These are phyloP conservation scores for Colletotrichum lentis DNA, from an alignment of 2,329 filamentous ascomycete genomes.

Conservation along the genomic window DNA sequence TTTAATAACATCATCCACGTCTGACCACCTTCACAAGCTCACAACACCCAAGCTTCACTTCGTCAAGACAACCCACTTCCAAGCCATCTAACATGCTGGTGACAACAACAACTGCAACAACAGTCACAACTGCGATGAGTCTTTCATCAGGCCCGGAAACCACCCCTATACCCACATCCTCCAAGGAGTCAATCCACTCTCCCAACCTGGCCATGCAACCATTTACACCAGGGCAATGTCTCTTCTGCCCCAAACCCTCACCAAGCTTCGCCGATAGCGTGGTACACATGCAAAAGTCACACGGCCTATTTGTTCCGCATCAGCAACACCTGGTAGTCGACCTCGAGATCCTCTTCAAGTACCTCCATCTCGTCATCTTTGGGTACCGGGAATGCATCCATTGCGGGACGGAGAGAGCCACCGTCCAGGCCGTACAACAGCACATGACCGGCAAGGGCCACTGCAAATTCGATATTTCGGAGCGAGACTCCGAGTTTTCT, in stretches of 20 bases:
- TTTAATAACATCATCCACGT: not conserved
- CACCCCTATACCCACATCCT: not conserved
- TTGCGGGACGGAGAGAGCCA: slow-evolving; percentile 55
- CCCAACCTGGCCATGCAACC: not conserved
- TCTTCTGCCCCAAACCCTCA: slow-evolving; percentile 52
- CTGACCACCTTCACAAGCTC: too few species aligned
- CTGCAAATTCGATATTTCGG: slow-evolving; percentile 52
- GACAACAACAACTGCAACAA: not conserved
- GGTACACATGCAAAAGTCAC: slow-evolving; percentile 57
- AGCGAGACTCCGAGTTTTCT: slow-evolving; percentile 48
- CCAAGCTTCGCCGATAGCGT: slow-evolving; percentile 49
- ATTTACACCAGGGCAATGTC: slow-evolving; percentile 48
- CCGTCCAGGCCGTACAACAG: slow-evolving; percentile 56
- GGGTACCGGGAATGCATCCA: slow-evolving; percentile 59
- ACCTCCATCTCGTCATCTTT: slow-evolving; percentile 58
- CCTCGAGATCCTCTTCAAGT: slow-evolving; percentile 55
- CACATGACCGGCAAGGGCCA: slow-evolving; percentile 61
- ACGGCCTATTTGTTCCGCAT: slow-evolving; percentile 56
- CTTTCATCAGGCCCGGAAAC: not conserved
- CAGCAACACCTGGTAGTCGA: slow-evolving; percentile 53
- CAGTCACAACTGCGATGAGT: not conserved
- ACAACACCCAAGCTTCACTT: not conserved
- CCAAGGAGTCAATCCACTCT: not conserved
- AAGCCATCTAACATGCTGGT: not conserved
- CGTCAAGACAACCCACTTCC: too few species aligned